Evolutionary conservation across 2,329 filamentous ascomycete species (phyloP).

Genomic region (Tolypocladium paradoxum): DNA sequence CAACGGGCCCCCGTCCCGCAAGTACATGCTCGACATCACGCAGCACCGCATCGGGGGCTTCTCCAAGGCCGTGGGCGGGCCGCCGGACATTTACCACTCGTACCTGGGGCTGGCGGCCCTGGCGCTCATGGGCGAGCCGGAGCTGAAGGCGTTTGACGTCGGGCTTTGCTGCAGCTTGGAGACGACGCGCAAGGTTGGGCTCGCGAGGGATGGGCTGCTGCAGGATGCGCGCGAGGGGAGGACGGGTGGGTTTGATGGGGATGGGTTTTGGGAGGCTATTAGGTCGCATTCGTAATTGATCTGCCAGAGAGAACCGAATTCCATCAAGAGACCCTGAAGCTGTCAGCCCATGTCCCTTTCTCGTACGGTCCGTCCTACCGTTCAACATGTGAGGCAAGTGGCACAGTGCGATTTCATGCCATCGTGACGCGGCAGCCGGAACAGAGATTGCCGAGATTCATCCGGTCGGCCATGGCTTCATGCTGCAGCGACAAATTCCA

Average conservation of each 20-base stretch:
- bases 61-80: constrained; percentile 56
- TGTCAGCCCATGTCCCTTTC: neutral
- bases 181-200: constrained; percentile 37
- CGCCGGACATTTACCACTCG: constrained; percentile 76
- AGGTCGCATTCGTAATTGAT: neutral
- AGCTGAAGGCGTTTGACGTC: constrained; percentile 61
- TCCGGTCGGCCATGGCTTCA: constrained; percentile 7
- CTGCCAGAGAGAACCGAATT: neutral
- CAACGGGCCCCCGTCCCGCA: constrained; percentile 49
- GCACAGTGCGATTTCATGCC: neutral
- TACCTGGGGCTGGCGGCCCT: constrained; percentile 80
- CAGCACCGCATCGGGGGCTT: constrained; percentile 81
- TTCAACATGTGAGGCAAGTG: neutral
- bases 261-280: constrained; percentile 15
- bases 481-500: neutral
- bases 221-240: constrained; percentile 1
- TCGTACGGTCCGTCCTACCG: too few relatives aligned
- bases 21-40: constrained; percentile 74
- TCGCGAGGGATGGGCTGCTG: constrained; percentile 30
- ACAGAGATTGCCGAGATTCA: constrained; percentile 7
- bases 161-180: constrained; percentile 63
- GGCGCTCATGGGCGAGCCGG: constrained; percentile 58
- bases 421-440: neutral
- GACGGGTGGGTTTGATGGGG: constrained; percentile 8
- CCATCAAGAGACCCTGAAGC: neutral